Evolutionary conservation across 768 basidiomycete genomes (phyloP), one percentile per base, ranked within the genome.

Genomic region (Clitopilus passeckerianus): DNA sequence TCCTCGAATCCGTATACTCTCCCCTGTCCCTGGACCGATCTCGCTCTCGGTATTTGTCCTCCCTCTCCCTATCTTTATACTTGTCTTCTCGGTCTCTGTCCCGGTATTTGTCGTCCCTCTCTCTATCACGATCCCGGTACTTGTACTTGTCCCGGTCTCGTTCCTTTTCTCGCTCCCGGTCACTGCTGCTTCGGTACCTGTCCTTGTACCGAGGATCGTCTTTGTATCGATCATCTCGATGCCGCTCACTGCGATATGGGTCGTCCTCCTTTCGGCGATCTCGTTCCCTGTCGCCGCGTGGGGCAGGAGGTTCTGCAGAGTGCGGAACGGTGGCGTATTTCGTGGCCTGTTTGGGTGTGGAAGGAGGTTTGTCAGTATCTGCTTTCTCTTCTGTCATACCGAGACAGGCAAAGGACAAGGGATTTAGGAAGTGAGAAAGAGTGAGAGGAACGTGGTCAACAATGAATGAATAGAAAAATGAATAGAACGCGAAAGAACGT

Each of bases 61-160:
- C 64, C 10, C 60, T 59, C 35, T 64, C 56, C 18, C 63, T 64
- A 24, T 66, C 61, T 35, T 60, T 66, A 16, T 65, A 59, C 23
- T 65, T 27, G 27, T 64, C 61, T 8, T 66, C 54, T 59, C 59
- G 23, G 35, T 63, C 8, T 59, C 57, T 56, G 30, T 60, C 54
- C 58, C 59, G 23, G 35, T 63, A 8, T 59, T 59, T 56, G 30
- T 60, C 61, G 20, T 62, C 63, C 23, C 34, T 59, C 5, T 62
- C 34, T 35, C 54, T 34, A 5, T 59, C 56, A 16, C 62, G 53
- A 30, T 64, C 58, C 34, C 63, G 56, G 18, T 61, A 53, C 34
- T 61, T 52, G 34, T 64, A 59, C 10, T 34, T 37, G 10, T 55
- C 24, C 33, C 35, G n/a, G 54, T 55, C 54, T 34, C 60, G 57